Evolutionary conservation across 2,329 filamentous ascomycete species (phyloP), one percentile per base, ranked within the genome.

Genomic region (Zasmidium angulare): DNA sequence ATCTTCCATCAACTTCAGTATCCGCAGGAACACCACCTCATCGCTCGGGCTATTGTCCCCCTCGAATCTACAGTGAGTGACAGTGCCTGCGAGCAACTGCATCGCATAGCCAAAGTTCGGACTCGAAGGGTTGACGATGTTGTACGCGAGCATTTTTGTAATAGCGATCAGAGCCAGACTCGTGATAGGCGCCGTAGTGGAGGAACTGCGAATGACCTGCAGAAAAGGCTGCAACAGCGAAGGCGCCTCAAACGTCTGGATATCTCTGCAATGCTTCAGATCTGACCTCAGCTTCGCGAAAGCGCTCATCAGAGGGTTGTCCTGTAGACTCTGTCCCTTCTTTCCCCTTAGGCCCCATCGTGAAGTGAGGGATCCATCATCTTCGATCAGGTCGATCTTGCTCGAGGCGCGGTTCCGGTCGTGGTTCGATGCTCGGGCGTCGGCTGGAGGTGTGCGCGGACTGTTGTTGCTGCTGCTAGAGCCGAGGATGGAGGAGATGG

Each of bases 61-160:
- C 76, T 98, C 95, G 71, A 99, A 99, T 61, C 96, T 89, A 72
- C 95, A 99, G 74, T 99, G 93, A 50, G 95, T 99, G 63, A 99
- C 95, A 6, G 95, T 95, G 17, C 92, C 91, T 17, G 93, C 96
- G 24, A 99, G 82, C 3, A 93, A 87, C 75, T 98, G 95, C 91
- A 99, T 96, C 17, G 91, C 95, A 66, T 95, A 83, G 10, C 90
- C 84, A 62, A 98, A 90, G 55, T 93, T 85, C n/a, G 93, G 93
- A 22, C 92, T 97, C 50, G 87, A 83, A 56, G 86, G 85, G 62
- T 87, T 88, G 68, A 99, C 89, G 69, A 99, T 90, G 60, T 93
- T 91, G 75, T 99, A 99, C 3, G 93, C 89, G 63, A 99, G 87
- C 78, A 99, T 97, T 75, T 99, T 99, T 46, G 93, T 93, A 60